Percentiles rank a stretch among this genome's conserved stretches.
These are phyloP conservation scores for Fraxinus ornus DNA, from an alignment of 305 asterid genomes.

Conservation along the genomic window DNA sequence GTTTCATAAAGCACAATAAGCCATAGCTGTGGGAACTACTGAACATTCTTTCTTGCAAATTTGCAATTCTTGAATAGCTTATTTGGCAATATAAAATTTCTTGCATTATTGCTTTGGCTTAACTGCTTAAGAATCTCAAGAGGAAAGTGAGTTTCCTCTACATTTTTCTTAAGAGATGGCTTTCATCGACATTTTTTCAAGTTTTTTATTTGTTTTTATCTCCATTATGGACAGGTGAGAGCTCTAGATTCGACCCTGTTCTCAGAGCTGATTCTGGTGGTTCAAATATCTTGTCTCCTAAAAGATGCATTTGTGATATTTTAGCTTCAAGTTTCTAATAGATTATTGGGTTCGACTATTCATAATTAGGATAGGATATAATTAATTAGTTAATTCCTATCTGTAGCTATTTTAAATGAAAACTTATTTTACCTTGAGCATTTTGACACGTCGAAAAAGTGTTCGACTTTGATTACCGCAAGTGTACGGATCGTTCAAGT, in stretches of 20 bases:
- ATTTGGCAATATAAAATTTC: neutral
- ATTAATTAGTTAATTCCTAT: neutral
- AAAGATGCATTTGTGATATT: neutral
- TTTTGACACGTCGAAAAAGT: no score
- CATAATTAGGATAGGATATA: neutral
- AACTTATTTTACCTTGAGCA: neutral
- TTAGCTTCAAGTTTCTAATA: neutral
- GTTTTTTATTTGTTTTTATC: neutral
- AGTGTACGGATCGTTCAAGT: no score
- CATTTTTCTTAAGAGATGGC: neutral
- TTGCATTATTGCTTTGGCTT: neutral
- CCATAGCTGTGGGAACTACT: neutral
- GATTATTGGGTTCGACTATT: neutral
- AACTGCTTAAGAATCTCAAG: neutral
- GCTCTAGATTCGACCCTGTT: neutral
- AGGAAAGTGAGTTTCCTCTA: neutral
- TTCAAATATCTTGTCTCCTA: neutral
- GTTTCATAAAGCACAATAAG: neutral
- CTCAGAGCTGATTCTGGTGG: neutral
- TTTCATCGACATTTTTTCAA: neutral
- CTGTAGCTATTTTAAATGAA: neutral
- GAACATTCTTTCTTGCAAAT: neutral
- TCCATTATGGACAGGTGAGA: neutral
- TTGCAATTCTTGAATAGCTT: neutral
- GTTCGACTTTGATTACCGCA: no score